A percentile compares a stretch with the other conserved stretches of the same genome.
phyloP scores from a whole-genome alignment of 176 grass and related monocot genomes.

The sorghum (Sorghum bicolor) region DNA sequence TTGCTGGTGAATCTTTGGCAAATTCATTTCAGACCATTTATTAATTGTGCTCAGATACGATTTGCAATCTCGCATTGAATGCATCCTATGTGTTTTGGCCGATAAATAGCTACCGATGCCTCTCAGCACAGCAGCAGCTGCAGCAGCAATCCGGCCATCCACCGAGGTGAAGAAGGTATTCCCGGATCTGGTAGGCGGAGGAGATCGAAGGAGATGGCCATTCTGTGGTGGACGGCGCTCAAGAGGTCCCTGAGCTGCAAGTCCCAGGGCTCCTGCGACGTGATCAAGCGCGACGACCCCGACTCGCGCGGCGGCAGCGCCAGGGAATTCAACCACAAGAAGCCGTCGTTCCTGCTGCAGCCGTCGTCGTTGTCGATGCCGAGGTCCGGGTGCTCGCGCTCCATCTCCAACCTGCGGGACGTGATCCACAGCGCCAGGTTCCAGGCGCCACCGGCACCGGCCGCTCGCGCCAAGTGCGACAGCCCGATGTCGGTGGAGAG shows the following conservation, averaged over 20 bases:
- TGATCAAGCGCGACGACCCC: conserved; percentile 33
- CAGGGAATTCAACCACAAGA: background rate
- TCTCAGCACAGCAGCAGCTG: background rate
- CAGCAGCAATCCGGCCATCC: background rate
- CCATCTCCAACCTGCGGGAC: conserved; percentile 74
- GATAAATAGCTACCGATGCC: conserved; percentile 9
- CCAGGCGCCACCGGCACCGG: background rate
- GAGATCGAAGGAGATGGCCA: conserved; percentile 26
- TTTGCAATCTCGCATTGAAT: background rate
- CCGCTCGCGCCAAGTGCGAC: background rate
- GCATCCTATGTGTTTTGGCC: background rate
- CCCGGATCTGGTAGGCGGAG: background rate
- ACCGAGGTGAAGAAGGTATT: background rate
- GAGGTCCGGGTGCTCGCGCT: conserved; percentile 61
- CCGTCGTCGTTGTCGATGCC: conserved; percentile 33
- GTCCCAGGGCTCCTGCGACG: conserved; percentile 48
- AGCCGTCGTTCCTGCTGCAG: conserved; percentile 3
- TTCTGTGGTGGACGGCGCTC: conserved; percentile 69
- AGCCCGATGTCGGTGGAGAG: conserved; percentile 54
- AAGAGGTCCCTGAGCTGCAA: conserved; percentile 71
- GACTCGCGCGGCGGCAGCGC: conserved; percentile 10
- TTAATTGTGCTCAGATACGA: background rate
- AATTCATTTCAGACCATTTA: background rate
- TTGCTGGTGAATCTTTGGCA: background rate
- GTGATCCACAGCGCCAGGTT: conserved; percentile 36